These are phyloP conservation scores for Cynara cardunculus DNA, from an alignment of 129 eudicot genomes.

Conservation along the genomic window DNA sequence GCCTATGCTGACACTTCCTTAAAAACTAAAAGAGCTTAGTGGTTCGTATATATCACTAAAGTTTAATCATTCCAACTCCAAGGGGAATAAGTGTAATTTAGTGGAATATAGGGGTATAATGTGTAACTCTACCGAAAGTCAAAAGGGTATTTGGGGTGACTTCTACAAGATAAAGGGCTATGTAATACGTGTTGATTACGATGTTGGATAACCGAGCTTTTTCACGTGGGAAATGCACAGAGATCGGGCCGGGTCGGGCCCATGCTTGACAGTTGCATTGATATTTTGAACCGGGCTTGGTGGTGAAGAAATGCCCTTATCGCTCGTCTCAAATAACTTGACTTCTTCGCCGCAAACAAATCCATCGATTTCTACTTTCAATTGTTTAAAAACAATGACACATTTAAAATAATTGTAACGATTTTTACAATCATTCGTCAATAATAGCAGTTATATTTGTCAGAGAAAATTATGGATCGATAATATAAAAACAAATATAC, in stretches of 20 bases:
- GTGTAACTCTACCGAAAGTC: not conserved
- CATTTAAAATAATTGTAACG: too few species aligned
- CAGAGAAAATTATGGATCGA: too few species aligned
- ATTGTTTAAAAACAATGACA: not conserved
- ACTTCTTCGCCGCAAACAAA: not conserved
- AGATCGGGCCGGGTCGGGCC: slow-evolving; percentile 13
- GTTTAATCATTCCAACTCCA: not conserved
- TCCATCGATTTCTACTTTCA: not conserved
- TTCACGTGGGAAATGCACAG: slow-evolving; percentile 22
- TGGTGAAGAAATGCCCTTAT: not conserved
- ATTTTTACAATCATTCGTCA: too few species aligned
- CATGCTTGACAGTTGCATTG: not conserved
- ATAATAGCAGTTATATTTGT: too few species aligned
- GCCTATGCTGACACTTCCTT: not conserved
- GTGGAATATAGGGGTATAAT: not conserved
- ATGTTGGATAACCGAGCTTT: not conserved
- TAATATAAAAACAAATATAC: too few species aligned
- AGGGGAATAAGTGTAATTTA: not conserved
- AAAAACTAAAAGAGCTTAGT: not conserved
- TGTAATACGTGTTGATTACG: slow-evolving; percentile 19
- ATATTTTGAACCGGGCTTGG: slow-evolving; percentile 9
- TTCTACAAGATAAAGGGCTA: not conserved
- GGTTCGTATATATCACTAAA: not conserved
- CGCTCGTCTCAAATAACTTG: not conserved
- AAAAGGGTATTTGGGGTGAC: not conserved